Evolutionary conservation across 495 filamentous ascomycete species (phyloP), one percentile per base, ranked within the genome.

Genomic region (Cudoniella acicularis): DNA sequence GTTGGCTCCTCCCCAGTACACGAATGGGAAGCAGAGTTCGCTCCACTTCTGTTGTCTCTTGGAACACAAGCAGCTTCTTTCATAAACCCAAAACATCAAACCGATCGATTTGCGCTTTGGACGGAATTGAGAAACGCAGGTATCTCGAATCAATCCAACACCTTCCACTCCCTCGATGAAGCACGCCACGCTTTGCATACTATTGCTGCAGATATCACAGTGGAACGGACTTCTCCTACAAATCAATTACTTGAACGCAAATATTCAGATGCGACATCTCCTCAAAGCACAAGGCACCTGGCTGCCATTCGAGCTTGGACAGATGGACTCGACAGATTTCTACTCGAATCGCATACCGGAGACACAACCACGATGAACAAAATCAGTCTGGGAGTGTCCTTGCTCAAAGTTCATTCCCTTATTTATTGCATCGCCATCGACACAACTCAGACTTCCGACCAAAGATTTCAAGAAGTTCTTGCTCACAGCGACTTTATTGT

Each of bases 11-110:
- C 13, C 2, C 17, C 6, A 22, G 27, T 27, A 17, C 48, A 57
- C 16, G 49, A 63, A 49, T 63, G 60, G 60, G 55, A 63, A 49
- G 22, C 25, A 21, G 60, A 63, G 30, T 63, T 63, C 26, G 40
- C 55, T n/a, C 60, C 55, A 17, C 2, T 56, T 8, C 23, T 63
- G 8, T 25, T 63, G 10, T 26, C 40, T n/a, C 26, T 63, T 8
- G 60, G 60, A 4, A 50, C 57, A 10, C 60, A 59, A 55, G 60
- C 51, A 13, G 60, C 60, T 1, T 42, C 54, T 13, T 59, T 59
- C 41, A 27, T 54, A 26, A 59, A 58, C 36, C 55, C 56, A 13
- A 49, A 45, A 24, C n/a, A 54, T 22, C 25, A 24, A 4, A 23
- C 47, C 3, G 60, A 63, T 21, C 49, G 55, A 6, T 27, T 9